These are phyloP conservation scores for Phytophthora quininea DNA, from an alignment of 352 stramenopile species.

Conservation along the genomic window DNA sequence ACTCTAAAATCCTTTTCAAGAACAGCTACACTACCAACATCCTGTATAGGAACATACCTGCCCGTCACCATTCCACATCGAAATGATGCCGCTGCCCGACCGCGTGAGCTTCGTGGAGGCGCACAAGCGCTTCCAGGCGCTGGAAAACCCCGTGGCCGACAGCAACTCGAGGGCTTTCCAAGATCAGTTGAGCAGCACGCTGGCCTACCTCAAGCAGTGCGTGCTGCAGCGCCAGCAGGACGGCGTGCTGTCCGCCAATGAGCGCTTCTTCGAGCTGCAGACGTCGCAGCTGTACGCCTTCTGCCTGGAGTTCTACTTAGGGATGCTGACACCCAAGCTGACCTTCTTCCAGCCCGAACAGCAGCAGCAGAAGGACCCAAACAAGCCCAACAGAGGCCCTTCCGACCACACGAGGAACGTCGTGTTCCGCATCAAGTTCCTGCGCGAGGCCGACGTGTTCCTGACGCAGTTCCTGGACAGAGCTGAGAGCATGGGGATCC, in stretches of 20 bases:
- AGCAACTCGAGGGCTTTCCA: constrained; percentile 31
- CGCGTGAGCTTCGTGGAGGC: constrained; percentile 39
- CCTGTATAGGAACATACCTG: too few species aligned
- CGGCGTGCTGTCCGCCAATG: constrained; percentile 72
- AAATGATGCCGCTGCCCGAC: constrained; percentile 14
- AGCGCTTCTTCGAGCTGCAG: constrained; percentile 81
- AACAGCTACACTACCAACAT: background rate
- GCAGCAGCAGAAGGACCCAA: background rate
- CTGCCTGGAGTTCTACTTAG: constrained; percentile 83
- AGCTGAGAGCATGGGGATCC: constrained; percentile 60
- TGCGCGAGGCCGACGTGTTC: constrained; percentile 79
- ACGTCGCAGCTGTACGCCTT: constrained; percentile 85
- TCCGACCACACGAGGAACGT: constrained; percentile 70
- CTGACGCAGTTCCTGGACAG: constrained; percentile 80
- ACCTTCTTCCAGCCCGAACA: constrained; percentile 60
- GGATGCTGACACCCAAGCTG: constrained; percentile 77
- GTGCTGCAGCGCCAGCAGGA: constrained; percentile 67
- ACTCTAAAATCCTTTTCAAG: background rate
- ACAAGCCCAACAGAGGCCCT: constrained; percentile 1
- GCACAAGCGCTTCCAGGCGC: constrained; percentile 29
- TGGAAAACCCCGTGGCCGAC: constrained; percentile 35
- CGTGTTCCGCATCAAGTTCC: constrained; percentile 61
- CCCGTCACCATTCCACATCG: too few species aligned
- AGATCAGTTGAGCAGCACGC: constrained; percentile 19
- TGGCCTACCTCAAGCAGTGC: constrained; percentile 40